A percentile compares a stretch with the other conserved stretches of the same genome.
Evolutionary conservation across 805 yeast genomes (phyloP).

Genomic region (Suhomyces canberraensis): DNA sequence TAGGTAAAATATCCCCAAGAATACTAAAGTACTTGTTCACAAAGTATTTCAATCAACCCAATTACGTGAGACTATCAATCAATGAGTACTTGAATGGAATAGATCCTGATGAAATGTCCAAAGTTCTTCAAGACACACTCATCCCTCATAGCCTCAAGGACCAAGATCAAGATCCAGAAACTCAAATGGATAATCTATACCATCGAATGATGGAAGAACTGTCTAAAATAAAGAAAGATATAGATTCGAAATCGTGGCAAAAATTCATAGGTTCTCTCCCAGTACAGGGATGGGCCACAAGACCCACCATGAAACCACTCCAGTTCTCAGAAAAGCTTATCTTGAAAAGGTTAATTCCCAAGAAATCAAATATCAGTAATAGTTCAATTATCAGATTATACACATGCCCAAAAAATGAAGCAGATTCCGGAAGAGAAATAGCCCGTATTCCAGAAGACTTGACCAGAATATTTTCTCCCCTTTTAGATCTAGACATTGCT

Average conservation of each 20-base stretch:
- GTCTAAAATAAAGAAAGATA: slow-evolving; percentile 8
- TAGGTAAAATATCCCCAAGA: slow-evolving; percentile 12
- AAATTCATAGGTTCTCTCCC: slow-evolving; percentile 59
- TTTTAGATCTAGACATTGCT: slow-evolving; percentile 54
- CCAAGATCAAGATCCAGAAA: slow-evolving; percentile 1
- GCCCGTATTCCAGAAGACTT: slow-evolving; percentile 74
- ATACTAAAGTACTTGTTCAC: slow-evolving; percentile 10
- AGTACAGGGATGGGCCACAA: slow-evolving; percentile 68
- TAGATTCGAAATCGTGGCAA: slow-evolving; percentile 22
- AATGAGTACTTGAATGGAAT: slow-evolving; percentile 10
- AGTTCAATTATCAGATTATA: slow-evolving; percentile 32
- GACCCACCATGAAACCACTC: slow-evolving; percentile 53
- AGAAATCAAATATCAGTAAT: slow-evolving; percentile 12
- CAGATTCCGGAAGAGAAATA: slow-evolving; percentile 50
- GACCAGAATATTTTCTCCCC: slow-evolving; percentile 63
- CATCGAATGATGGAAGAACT: slow-evolving; percentile 12
- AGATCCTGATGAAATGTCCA: slow-evolving; percentile 2
- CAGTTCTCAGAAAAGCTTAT: slow-evolving; percentile 43
- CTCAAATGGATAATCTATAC: slow-evolving; percentile 10
- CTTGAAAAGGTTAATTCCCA: slow-evolving; percentile 35
- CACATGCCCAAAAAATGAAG: slow-evolving; percentile 15
- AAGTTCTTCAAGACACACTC: not conserved
- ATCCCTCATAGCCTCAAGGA: slow-evolving; percentile 1
- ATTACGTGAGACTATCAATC: slow-evolving; percentile 9
- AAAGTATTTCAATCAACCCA: slow-evolving; percentile 12